Conservation (phyloP, 1,139 yeast species). For the Blastobotrys indianensis region DNA sequence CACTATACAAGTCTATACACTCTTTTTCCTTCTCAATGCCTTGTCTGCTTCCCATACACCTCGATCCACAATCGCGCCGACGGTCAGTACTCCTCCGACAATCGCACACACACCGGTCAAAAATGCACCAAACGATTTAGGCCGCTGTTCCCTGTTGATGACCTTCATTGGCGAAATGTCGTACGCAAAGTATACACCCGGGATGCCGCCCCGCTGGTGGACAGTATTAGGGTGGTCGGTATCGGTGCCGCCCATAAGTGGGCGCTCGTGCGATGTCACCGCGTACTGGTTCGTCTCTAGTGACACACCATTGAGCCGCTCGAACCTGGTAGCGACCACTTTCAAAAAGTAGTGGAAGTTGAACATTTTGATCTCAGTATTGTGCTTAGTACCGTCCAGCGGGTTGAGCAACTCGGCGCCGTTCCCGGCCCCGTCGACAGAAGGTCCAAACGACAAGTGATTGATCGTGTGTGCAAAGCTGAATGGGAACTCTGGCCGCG, state of each 20-base stretch:
- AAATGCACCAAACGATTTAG: conserved; percentile 80
- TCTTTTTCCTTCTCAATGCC: conserved; percentile 68
- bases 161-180: conserved; percentile 93
- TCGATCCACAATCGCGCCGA: conserved; percentile 82
- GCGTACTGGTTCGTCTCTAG: conserved; percentile 90
- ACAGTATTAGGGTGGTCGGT: conserved; percentile 83
- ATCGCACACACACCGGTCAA: conserved; percentile 80
- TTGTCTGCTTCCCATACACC: conserved; percentile 87
- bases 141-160: conserved; percentile 73
- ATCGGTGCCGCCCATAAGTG: conserved; percentile 79
- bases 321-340: conserved; percentile 86
- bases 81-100: conserved; percentile 88
- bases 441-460: conserved; percentile 79
- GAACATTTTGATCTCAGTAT: conserved; percentile 51
- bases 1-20: conserved; percentile 1
- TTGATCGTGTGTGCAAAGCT: conserved; percentile 63
- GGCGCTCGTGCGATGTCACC: conserved; percentile 85
- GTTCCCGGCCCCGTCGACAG: conserved; percentile 30
- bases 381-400: conserved; percentile 50
- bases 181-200: conserved; percentile 81
- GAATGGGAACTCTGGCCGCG: conserved; percentile 49
- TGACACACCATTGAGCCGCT: conserved; percentile 47
- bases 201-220: conserved; percentile 82
- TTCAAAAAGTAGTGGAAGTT: conserved; percentile 74
- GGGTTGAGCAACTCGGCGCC: conserved; percentile 44